Evolutionary conservation across 169 alveolate species (phyloP), one percentile per base, ranked within the genome.

Genomic region (Eimeria praecox): DNA sequence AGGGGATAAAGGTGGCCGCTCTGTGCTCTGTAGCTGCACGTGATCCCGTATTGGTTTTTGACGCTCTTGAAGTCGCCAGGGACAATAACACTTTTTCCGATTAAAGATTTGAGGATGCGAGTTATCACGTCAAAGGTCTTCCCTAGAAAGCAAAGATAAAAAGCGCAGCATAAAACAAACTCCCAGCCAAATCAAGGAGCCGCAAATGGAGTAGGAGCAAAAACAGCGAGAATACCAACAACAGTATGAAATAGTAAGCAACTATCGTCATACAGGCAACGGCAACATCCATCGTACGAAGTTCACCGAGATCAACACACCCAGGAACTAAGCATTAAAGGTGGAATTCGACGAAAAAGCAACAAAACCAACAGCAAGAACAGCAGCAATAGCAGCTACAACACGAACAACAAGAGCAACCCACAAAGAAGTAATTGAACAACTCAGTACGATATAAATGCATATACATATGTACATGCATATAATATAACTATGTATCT

Each of bases 1-100:
- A 99, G 98, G 24, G 99, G 99, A 94, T 98, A 99, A 56, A 99
- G 96, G 83, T 98, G 99, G 24, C 99, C 99, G 94, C 99, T 99
- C 56, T 98, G 98, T 6, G 99, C 99, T 95, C 98, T 99, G 95
- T 98, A 98, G 69, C 99, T 98, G 97, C 99, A 99, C 85, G 99
- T 98, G 59, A 99, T 97, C 52, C 98, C 96, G 78, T 97, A 96
- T 71, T 97, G 97, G 87, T 98, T 98, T 97, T 97, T 98, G 66
- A 97, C 98, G 42, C 99, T 97, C 94, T 98, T 98, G 97, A 98
- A 99, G 90, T 98, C 99, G 56, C 99, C 99, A 33, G 99, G 99
- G n/a, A 99, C 99, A 38, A 99, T 98, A 35, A 98, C 99, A 49
- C 98, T 97, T 85, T 98, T 98, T 92, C 98, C 98, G 40, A 98